phyloP scores from a whole-genome alignment of 805 yeast species.

The Nakazawaea anatomiae region DNA sequence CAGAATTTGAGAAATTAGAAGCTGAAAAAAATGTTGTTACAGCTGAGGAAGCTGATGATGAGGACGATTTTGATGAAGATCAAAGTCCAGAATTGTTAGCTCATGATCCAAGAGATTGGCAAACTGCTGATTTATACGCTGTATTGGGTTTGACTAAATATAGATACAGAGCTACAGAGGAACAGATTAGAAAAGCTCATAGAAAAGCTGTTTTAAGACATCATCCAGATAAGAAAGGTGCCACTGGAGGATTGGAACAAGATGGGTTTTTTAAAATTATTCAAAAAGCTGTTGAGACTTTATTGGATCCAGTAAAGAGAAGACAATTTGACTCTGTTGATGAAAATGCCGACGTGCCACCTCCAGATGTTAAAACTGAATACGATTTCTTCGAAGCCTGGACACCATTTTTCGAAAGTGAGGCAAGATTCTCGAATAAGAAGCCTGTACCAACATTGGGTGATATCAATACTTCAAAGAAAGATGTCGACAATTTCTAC shows the following conservation, averaged over 20 bases:
- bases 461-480: slow-evolving; percentile 56
- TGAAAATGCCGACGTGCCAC: slow-evolving; percentile 74
- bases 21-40: slow-evolving; percentile 79
- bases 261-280: slow-evolving; percentile 97
- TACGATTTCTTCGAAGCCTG: slow-evolving; percentile 89
- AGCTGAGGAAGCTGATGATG: slow-evolving; percentile 57
- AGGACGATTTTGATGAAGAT: slow-evolving; percentile 70
- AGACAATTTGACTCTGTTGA: slow-evolving; percentile 96
- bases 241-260: slow-evolving; percentile 78
- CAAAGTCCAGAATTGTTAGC: slow-evolving; percentile 63
- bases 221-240: slow-evolving; percentile 98
- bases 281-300: slow-evolving; percentile 90
- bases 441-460: slow-evolving; percentile 88
- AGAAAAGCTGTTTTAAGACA: slow-evolving; percentile 94
- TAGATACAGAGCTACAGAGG: slow-evolving; percentile 87
- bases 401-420: slow-evolving; percentile 87
- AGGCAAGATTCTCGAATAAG: slow-evolving; percentile 87
- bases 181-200: slow-evolving; percentile 93
- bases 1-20: slow-evolving; percentile 91
- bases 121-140: slow-evolving; percentile 90
- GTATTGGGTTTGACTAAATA: slow-evolving; percentile 90
- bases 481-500: slow-evolving; percentile 83
- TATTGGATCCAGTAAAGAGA: slow-evolving; percentile 82
- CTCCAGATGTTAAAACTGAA: slow-evolving; percentile 60
- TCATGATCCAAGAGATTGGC: slow-evolving; percentile 98